Percentiles rank a stretch among this genome's conserved stretches.
Evolutionary conservation across 2,329 filamentous ascomycete species (phyloP).

Genomic region (Aspergillus aculeatinus): DNA sequence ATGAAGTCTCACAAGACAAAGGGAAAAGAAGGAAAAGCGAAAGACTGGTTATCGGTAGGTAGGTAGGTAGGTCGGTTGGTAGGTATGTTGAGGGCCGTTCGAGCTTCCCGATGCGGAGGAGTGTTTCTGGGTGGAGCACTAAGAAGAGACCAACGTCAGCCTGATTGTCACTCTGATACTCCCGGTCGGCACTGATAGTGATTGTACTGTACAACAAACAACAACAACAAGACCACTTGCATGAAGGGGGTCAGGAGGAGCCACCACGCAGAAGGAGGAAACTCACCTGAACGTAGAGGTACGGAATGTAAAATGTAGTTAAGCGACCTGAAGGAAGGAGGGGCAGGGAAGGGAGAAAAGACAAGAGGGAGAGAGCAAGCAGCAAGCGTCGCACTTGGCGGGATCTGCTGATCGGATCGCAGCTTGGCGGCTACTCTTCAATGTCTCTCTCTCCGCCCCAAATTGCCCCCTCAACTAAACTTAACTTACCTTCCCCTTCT

Average conservation of each 20-base stretch:
- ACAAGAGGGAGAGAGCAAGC: neutral
- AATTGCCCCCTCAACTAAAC: neutral
- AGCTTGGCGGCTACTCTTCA: neutral
- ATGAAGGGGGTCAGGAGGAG: conserved; percentile 10
- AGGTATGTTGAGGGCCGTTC: conserved; percentile 16
- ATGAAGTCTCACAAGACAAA: conserved; percentile 4
- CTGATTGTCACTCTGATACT: conserved; percentile 2
- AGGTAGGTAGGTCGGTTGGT: conserved; percentile 9
- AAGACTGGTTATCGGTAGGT: conserved; percentile 5
- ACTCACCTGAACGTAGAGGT: conserved; percentile 11
- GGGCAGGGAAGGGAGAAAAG: conserved; percentile 1
- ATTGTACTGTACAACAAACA: neutral
- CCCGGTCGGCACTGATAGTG: neutral
- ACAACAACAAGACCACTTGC: conserved; percentile 1
- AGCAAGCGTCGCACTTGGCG: conserved; percentile 6
- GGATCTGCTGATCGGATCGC: conserved; percentile 4
- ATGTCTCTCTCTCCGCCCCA: neutral
- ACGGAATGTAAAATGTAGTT: neutral
- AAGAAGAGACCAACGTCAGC: conserved; percentile 16
- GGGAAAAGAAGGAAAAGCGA: conserved; percentile 12
- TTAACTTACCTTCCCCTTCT: conserved; percentile 8
- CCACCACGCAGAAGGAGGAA: neutral
- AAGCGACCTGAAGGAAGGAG: neutral
- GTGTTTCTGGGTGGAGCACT: conserved; percentile 14
- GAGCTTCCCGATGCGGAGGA: conserved; percentile 23